Conservation (phyloP, 306 rosid species). For the Betula pendula region DNA sequence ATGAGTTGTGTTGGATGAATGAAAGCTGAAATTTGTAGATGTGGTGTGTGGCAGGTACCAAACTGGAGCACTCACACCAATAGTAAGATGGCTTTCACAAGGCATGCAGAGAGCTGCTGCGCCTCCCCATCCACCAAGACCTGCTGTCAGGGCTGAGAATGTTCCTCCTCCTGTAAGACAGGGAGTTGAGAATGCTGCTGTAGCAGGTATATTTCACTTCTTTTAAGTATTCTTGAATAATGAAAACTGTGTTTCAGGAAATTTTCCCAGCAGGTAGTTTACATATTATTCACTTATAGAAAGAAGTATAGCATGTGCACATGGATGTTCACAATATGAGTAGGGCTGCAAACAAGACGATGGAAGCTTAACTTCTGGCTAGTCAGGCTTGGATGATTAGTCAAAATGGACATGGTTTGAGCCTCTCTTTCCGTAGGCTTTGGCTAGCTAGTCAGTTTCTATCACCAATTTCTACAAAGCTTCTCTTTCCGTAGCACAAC, state of each 20-base stretch:
- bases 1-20: background rate
- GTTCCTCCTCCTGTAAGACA: conserved; percentile 66
- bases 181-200: conserved; percentile 60
- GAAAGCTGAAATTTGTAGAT: conserved; percentile 29
- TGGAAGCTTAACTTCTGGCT: conserved; percentile 1
- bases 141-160: conserved; percentile 72
- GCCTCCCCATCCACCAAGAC: conserved; percentile 91
- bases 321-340: background rate
- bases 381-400: background rate
- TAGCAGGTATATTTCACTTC: conserved; percentile 54
- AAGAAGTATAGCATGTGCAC: background rate
- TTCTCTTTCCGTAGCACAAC: too few relatives aligned
- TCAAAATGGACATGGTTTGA: background rate
- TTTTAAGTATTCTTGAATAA: conserved; percentile 1
- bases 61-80: conserved; percentile 91
- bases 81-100: conserved; percentile 88
- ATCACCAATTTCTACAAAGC: too few relatives aligned
- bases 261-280: background rate
- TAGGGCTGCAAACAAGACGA: background rate
- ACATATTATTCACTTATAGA: background rate
- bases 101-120: conserved; percentile 96
- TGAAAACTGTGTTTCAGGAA: background rate
- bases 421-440: too few relatives aligned
- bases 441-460: too few relatives aligned
- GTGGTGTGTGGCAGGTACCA: conserved; percentile 63